Conservation (phyloP, 2,329 filamentous ascomycete genomes). For the Didymella glomerata region DNA sequence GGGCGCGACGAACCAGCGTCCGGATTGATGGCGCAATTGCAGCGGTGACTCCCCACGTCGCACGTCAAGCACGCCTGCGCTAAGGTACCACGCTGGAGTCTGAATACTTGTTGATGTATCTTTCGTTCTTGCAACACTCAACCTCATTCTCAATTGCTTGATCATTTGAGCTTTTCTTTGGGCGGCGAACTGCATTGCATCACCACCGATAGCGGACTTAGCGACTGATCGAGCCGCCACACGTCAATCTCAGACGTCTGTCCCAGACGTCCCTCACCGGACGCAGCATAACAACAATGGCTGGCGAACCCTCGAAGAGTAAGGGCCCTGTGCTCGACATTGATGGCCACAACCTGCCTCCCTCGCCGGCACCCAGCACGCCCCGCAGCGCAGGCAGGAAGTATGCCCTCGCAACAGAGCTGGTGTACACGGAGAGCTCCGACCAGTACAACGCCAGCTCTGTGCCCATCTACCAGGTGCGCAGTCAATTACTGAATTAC, state of each 20-base stretch:
- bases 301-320: constrained; percentile 45
- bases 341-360: constrained; percentile 52
- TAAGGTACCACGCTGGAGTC: constrained; percentile 32
- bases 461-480: constrained; percentile 90
- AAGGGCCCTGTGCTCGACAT: constrained; percentile 50
- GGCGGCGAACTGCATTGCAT: constrained; percentile 18
- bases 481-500: background rate
- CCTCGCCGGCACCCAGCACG: constrained; percentile 88
- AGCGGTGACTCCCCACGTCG: constrained; percentile 45
- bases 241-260: constrained; percentile 26
- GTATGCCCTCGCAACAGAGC: constrained; percentile 93
- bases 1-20: constrained; percentile 34
- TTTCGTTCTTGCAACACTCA: background rate
- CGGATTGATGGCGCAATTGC: constrained; percentile 44
- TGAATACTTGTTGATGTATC: constrained; percentile 20
- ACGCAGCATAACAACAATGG: constrained; percentile 36
- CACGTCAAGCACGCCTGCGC: constrained; percentile 27
- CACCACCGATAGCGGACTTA: constrained; percentile 16
- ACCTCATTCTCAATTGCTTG: background rate
- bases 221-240: constrained; percentile 22
- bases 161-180: background rate
- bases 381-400: constrained; percentile 79
- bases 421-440: constrained; percentile 94
- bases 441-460: constrained; percentile 98
- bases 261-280: constrained; percentile 23